Evolutionary conservation across 2,329 filamentous ascomycete genomes (phyloP).

Genomic region (Penicillium sp.): DNA sequence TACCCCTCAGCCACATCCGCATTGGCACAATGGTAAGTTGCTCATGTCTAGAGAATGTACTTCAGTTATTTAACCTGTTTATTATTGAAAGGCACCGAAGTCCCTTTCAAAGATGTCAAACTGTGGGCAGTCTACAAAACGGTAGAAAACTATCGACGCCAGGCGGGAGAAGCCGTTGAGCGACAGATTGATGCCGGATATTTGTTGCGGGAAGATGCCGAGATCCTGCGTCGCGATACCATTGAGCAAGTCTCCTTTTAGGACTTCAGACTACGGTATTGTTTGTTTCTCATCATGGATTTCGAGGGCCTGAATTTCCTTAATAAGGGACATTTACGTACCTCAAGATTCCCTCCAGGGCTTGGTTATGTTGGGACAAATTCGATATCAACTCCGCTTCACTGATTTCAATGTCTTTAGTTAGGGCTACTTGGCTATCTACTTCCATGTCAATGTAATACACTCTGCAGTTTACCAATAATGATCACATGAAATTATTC

Average conservation of each 20-base stretch:
- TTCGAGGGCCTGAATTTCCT: neutral
- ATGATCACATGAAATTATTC: too few species aligned
- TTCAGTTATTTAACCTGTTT: neutral
- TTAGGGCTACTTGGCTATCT: neutral
- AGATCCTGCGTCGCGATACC: slow-evolving; percentile 1
- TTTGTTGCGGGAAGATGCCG: neutral
- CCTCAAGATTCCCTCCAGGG: neutral
- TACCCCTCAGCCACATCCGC: neutral
- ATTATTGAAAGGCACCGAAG: neutral
- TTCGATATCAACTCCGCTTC: neutral
- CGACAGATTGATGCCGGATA: neutral
- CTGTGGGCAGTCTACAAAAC: neutral
- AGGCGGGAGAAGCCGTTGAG: neutral
- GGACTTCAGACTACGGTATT: neutral
- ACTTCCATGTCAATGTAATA: neutral
- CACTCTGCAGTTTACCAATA: neutral
- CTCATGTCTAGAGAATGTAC: too few species aligned
- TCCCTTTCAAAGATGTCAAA: neutral
- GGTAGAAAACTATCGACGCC: neutral
- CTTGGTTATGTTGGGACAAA: neutral
- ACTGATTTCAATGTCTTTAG: neutral
- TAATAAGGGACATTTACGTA: neutral
- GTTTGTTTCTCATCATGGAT: neutral
- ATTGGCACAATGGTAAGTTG: slow-evolving; percentile 2
- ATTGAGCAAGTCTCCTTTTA: slow-evolving; percentile 1